A percentile compares a stretch with the other conserved stretches of the same genome.
phyloP scores from a whole-genome alignment of 345 rosid species.

The Raphanus raphanistrum region DNA sequence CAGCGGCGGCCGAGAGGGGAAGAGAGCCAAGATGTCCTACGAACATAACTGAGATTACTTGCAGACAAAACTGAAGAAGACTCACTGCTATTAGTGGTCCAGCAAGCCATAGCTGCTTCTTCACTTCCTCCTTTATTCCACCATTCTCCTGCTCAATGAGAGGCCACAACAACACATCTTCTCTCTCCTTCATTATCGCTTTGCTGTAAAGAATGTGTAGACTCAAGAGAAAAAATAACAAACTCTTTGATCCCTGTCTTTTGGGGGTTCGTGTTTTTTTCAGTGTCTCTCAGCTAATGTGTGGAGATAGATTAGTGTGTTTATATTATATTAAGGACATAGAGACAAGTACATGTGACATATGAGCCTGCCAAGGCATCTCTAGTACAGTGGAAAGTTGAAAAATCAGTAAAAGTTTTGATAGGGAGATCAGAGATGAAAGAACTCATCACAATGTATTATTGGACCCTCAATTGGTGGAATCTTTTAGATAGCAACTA shows the following conservation, averaged over 20 bases:
- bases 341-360: constrained; percentile 7
- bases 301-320: neutral
- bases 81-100: constrained; percentile 30
- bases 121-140: constrained; percentile 29
- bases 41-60: constrained; percentile 48
- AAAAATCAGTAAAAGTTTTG: neutral
- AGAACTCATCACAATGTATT: constrained; percentile 4
- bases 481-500: neutral
- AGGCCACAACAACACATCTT: constrained; percentile 17
- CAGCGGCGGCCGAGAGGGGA: constrained; percentile 49
- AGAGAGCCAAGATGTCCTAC: constrained; percentile 70
- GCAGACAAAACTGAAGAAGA: constrained; percentile 34
- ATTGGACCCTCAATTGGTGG: neutral
- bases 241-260: constrained; percentile 12
- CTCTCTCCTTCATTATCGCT: constrained; percentile 7
- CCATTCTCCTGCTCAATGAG: constrained; percentile 14
- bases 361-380: constrained; percentile 4
- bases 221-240: neutral
- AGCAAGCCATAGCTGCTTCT: constrained; percentile 36
- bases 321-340: neutral
- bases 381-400: neutral
- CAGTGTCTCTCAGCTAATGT: constrained; percentile 8
- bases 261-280: constrained; percentile 14
- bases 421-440: neutral
- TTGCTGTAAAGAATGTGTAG: neutral